Evolutionary conservation across 2,329 filamentous ascomycete species (phyloP).

Genomic region (Coniochaeta sp.): DNA sequence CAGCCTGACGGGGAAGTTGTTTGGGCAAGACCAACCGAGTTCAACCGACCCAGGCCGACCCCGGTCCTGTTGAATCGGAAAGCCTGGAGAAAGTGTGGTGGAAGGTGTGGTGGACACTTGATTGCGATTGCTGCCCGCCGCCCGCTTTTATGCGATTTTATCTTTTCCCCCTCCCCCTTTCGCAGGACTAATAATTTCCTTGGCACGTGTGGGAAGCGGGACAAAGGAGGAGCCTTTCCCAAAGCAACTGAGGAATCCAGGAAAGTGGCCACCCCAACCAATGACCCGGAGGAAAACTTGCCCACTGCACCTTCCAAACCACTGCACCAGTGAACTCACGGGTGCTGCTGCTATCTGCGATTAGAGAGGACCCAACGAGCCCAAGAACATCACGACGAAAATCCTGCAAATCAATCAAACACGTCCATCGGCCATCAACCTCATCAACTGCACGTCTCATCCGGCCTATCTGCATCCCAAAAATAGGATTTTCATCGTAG

Average conservation of each 20-base stretch:
- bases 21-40: neutral
- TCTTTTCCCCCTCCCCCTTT: neutral
- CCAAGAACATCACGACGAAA: conserved; percentile 1
- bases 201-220: conserved; percentile 1
- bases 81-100: neutral
- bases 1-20: neutral
- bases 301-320: conserved; percentile 2
- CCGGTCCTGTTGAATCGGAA: too few species aligned
- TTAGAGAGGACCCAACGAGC: neutral
- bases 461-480: conserved; percentile 26
- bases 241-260: neutral
- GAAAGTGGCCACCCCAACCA: neutral
- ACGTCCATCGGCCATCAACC: conserved; percentile 4
- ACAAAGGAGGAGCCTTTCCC: neutral
- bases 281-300: neutral
- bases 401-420: conserved; percentile 4
- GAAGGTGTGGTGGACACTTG: neutral
- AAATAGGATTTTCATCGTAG: conserved; percentile 24
- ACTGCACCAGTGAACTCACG: neutral
- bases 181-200: neutral
- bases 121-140: too few species aligned
- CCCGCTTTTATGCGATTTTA: neutral
- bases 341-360: conserved; percentile 2
- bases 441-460: conserved; percentile 8
- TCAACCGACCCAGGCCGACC: neutral